Percentiles rank a stretch among this genome's conserved stretches.
Conservation (phyloP, 768 basidiomycete genomes). For the Amanita muscaria region DNA sequence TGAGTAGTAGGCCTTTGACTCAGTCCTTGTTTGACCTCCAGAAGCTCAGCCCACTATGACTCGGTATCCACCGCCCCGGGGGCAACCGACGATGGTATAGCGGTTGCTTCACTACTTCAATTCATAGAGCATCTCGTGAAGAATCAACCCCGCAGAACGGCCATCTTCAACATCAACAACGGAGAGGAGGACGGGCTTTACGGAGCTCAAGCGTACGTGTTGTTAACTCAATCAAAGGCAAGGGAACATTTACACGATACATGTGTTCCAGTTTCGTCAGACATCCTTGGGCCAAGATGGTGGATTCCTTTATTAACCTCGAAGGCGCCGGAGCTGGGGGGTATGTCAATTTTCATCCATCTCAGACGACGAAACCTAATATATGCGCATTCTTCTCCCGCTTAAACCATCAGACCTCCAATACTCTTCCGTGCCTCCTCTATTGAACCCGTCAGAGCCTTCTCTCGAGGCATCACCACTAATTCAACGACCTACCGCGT, state of each 20-base stretch:
- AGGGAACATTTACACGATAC: not conserved
- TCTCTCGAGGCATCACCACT: constrained; percentile 20
- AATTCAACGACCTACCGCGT: constrained; percentile 23
- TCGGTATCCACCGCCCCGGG: constrained; percentile 71
- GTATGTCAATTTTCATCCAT: constrained; percentile 27
- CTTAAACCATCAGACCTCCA: constrained; percentile 43
- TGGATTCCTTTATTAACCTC: constrained; percentile 66
- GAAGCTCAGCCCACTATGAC: constrained; percentile 66
- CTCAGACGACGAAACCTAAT: not conserved
- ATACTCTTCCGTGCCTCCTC: constrained; percentile 69
- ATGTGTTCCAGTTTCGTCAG: constrained; percentile 43
- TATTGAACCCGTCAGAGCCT: constrained; percentile 44
- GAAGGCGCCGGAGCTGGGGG: constrained; percentile 79
- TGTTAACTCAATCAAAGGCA: not conserved
- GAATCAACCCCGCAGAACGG: constrained; percentile 46
- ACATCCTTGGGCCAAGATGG: constrained; percentile 66
- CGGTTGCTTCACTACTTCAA: constrained; percentile 55
- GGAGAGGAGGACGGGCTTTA: constrained; percentile 74
- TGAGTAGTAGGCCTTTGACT: too few relatives aligned
- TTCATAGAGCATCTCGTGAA: constrained; percentile 47
- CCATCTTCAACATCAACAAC: constrained; percentile 80
- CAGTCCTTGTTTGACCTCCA: too few relatives aligned
- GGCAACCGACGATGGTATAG: constrained; percentile 75
- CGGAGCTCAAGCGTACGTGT: constrained; percentile 53
- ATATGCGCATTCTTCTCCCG: constrained; percentile 1